phyloP scores from a whole-genome alignment of 2,329 filamentous ascomycete genomes.

The Colletotrichum phormii region DNA sequence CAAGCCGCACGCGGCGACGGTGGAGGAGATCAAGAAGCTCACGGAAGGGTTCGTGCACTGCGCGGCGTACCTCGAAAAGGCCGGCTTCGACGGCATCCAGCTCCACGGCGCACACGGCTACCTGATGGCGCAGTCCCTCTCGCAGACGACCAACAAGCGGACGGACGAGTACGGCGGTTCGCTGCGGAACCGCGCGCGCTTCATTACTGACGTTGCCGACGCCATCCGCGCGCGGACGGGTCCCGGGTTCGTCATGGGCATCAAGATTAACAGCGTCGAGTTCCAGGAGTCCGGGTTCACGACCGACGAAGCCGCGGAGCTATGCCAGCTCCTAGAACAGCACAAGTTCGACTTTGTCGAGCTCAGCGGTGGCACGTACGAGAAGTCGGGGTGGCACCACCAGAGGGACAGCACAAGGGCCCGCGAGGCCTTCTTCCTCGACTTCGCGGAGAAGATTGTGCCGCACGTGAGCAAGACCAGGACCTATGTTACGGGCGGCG shows the following conservation, averaged over 20 bases:
- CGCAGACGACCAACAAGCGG: conserved; percentile 59
- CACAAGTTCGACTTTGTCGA: conserved; percentile 68
- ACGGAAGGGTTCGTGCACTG: conserved; percentile 70
- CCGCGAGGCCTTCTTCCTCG: conserved; percentile 69
- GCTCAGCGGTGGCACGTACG: conserved; percentile 69
- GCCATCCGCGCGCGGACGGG: conserved; percentile 45
- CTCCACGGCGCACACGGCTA: conserved; percentile 65
- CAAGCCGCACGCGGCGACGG: conserved; percentile 63
- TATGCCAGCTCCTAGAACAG: conserved; percentile 59
- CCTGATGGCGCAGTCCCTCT: conserved; percentile 64
- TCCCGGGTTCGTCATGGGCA: conserved; percentile 55
- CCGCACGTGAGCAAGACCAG: conserved; percentile 56
- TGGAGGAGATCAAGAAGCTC: conserved; percentile 65
- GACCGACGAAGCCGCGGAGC: conserved; percentile 59
- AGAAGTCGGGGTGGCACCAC: conserved; percentile 62
- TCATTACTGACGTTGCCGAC: conserved; percentile 56
- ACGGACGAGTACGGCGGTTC: conserved; percentile 60
- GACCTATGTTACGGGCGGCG: conserved; percentile 68
- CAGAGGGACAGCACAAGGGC: conserved; percentile 64
- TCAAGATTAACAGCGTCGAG: conserved; percentile 65
- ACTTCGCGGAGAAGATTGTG: conserved; percentile 66
- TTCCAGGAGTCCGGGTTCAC: conserved; percentile 64
- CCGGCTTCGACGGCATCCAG: conserved; percentile 68
- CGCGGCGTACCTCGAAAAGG: conserved; percentile 70
- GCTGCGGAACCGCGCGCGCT: conserved; percentile 55